These are phyloP conservation scores for Ceriops decandra DNA, from an alignment of 345 rosid genomes.

Conservation along the genomic window DNA sequence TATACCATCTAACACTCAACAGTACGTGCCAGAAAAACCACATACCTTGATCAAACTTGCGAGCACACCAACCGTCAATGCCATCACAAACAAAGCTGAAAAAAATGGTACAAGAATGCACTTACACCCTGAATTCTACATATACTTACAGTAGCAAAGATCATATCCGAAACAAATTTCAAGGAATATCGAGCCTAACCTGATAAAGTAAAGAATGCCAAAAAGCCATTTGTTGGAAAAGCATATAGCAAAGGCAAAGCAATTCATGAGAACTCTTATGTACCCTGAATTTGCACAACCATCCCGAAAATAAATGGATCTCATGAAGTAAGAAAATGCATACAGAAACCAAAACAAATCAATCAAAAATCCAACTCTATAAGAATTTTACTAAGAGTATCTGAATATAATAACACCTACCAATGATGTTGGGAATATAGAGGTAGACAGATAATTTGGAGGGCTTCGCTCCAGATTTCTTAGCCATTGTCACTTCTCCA, in stretches of 20 bases:
- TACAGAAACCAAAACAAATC: not conserved
- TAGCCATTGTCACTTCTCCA: constrained; percentile 41
- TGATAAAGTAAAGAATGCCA: constrained; percentile 62
- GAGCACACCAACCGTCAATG: constrained; percentile 93
- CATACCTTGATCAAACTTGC: constrained; percentile 89
- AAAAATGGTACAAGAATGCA: constrained; percentile 11
- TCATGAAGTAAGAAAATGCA: constrained; percentile 1
- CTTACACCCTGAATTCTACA: constrained; percentile 12
- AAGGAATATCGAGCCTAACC: constrained; percentile 35
- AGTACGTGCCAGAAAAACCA: not conserved
- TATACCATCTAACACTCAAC: not conserved
- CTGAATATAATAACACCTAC: constrained; percentile 39
- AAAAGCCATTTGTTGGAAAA: constrained; percentile 76
- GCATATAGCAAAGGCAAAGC: constrained; percentile 72
- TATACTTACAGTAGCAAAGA: not conserved
- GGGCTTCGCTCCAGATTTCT: constrained; percentile 50
- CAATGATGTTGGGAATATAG: constrained; percentile 83
- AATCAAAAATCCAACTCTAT: not conserved
- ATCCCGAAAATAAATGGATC: constrained; percentile 14
- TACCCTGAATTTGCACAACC: constrained; percentile 47
- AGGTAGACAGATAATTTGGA: constrained; percentile 62
- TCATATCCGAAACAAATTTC: constrained; percentile 2
- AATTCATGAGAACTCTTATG: constrained; percentile 69
- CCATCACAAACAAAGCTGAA: constrained; percentile 93
- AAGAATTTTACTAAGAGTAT: not conserved